Base-by-base conservation (phyloP, 2,329 filamentous ascomycete genomes). In the Aureobasidium leucospermi region DNA sequence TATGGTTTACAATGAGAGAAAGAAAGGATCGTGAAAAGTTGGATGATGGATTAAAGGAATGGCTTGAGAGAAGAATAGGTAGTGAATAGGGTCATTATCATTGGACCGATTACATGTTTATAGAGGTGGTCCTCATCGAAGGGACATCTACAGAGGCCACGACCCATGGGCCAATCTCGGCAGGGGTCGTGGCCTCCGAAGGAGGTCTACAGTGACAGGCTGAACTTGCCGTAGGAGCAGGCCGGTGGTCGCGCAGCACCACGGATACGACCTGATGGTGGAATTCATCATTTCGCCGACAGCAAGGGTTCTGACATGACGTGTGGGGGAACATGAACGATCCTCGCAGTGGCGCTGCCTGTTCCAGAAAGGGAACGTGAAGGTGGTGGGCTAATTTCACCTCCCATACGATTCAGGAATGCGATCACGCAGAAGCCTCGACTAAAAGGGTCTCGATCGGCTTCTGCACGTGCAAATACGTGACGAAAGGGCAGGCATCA, bases 1-100 rank as follows among this genome's bases (percentile, higher is more conserved):
- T 63, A 62, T 60, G 43, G 28, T 16, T 23, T 47, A 58, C 42
- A 58, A 58, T 58, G 55, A 58, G 55, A 39, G 43, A 48, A 48
- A 41, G 63, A 59, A 75, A 75, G 68, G 74, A 77, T 73, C 70
- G 72, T 75, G 41, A 68, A 65, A 71, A 71, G 71, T 70, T 73
- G 70, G 71, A 70, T 68, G 42, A 31, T 53, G 23, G 23, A 2
- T 51, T 55, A 70, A 77, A 74, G 69, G 73, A 77, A 73, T 74
- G 74, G 75, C 73, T 74, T 43, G 16, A 8, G 34, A 65, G 55
- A 58, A 58, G 45, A 58, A 48, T 48, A 58, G 42, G 32, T 58
- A 32, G 7, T 48, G 23, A 23, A 48, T 41, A 41, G 34, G 36
- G 9, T 48, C 32, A 48, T 48, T 23, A 43, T 34, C 23, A 58